Base-by-base conservation (phyloP, 306 rosid species). In the Crataegus laevigata region DNA sequence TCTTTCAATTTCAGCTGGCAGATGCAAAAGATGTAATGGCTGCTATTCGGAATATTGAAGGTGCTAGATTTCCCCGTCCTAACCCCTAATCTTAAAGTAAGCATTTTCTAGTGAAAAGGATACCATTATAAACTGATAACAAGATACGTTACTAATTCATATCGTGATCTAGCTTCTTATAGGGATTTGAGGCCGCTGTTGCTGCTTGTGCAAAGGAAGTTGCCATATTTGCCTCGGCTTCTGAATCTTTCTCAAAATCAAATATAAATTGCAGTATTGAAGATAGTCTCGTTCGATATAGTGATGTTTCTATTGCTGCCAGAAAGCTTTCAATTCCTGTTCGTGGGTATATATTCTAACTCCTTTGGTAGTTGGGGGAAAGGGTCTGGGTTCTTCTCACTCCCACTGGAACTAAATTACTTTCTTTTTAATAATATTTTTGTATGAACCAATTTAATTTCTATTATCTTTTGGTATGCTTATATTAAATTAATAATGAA, bases 141-240 rank as follows among this genome's bases (percentile, higher is more conserved):
- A 74, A 54, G 67, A 30, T 77, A 66, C 68, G 66, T 5, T 68
- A 60, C 61, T 26, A 24, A 50, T 57, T 80, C 22, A 62, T 69
- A 3, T 69, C 26, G 11, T 34, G 8, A 43, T 40, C 12, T 24
- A 25, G 64, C 69, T 75, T 81, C 78, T 79, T 77, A 15, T 80
- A 94, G 98, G 98, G 97, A 69, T 91, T 94, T 83, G 98, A 90
- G 82, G 92, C 89, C 57, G 97, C 98, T 72, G 82, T 91, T 71
- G 85, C 89, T 74, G 90, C 98, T 77, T 97, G 98, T 78, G 96
- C 98, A 45, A 94, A 87, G 82, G 93, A 91, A 84, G 97, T 94
- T 40, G 97, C 97, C 65, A 87, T 94, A 68, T 91, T 94, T 84
- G 90, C 97, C 22, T 86, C 97, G 12, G 98, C 98, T 69, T 94